Percentiles rank a stretch among this genome's conserved stretches.
phyloP scores from a whole-genome alignment of 805 yeast genomes.

The Kuraishia hungarica region DNA sequence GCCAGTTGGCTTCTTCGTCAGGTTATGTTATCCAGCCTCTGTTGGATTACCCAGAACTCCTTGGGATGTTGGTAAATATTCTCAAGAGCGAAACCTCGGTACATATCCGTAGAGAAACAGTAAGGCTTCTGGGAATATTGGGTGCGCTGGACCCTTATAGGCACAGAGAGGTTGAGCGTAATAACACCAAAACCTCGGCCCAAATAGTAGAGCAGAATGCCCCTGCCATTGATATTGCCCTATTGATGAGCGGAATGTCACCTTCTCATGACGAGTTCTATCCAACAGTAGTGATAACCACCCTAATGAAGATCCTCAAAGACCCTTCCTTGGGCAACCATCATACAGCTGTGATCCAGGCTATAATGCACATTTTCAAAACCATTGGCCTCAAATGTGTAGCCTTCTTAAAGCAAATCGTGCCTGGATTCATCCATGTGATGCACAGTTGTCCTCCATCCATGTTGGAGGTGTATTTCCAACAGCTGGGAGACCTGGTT shows the following conservation, averaged over 20 bases:
- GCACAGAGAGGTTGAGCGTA: constrained; percentile 81
- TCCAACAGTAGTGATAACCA: constrained; percentile 89
- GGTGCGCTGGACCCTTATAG: constrained; percentile 98
- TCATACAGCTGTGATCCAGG: constrained; percentile 90
- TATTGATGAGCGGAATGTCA: constrained; percentile 88
- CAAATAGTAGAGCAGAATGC: constrained; percentile 66
- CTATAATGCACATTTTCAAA: constrained; percentile 85
- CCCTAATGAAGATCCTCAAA: constrained; percentile 72
- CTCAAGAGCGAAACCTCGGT: constrained; percentile 74
- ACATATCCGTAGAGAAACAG: constrained; percentile 76
- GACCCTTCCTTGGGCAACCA: constrained; percentile 81
- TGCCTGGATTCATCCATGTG: constrained; percentile 80
- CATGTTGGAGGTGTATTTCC: constrained; percentile 80
- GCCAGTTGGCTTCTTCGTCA: constrained; percentile 82
- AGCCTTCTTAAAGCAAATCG: constrained; percentile 77
- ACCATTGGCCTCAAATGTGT: constrained; percentile 85
- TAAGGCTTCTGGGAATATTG: constrained; percentile 78
- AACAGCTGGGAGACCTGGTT: constrained; percentile 75
- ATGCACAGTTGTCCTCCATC: constrained; percentile 76
- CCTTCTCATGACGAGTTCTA: constrained; percentile 90
- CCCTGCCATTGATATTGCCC: constrained; percentile 83
- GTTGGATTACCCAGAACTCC: constrained; percentile 81
- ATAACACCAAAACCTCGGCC: constrained; percentile 20
- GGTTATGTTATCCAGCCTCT: constrained; percentile 95
- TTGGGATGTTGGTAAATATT: constrained; percentile 75